Percentiles rank a stretch among this genome's conserved stretches.
phyloP scores from a whole-genome alignment of 306 rosid species.

The Sechiopsis laciniata region DNA sequence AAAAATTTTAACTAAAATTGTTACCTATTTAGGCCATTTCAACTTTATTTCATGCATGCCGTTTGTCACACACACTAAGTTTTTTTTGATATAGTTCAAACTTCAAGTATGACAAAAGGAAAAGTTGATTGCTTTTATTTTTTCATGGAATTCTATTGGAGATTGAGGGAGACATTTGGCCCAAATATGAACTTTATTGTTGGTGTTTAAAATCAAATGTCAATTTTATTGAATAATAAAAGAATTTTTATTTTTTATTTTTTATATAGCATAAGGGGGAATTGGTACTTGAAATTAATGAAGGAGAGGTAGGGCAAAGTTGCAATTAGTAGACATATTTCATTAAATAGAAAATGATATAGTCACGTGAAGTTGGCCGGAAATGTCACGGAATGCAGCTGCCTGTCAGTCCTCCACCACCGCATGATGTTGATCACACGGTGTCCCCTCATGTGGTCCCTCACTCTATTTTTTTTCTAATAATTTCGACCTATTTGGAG shows the following conservation, averaged over 20 bases:
- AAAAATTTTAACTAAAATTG: too few relatives aligned
- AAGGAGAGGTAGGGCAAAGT: neutral
- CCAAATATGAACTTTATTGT: neutral
- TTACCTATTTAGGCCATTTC: too few relatives aligned
- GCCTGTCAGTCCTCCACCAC: neutral
- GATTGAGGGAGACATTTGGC: neutral
- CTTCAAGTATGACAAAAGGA: too few relatives aligned
- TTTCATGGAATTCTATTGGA: too few relatives aligned
- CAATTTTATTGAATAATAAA: neutral
- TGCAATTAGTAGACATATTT: neutral
- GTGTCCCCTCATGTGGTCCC: neutral
- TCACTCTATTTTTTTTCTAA: neutral
- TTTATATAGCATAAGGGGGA: too few relatives aligned
- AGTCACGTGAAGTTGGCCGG: constrained; percentile 14
- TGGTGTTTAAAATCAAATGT: neutral
- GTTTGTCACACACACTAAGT: too few relatives aligned
- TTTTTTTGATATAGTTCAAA: too few relatives aligned
- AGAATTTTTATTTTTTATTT: too few relatives aligned
- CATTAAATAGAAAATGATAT: neutral
- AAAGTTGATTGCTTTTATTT: too few relatives aligned
- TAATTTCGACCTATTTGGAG: too few relatives aligned
- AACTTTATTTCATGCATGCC: too few relatives aligned
- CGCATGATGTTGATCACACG: constrained; percentile 20
- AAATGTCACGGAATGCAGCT: neutral
- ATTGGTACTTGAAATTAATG: too few relatives aligned